These are phyloP conservation scores for Magnusiomyces paraingens DNA, from an alignment of 1,139 yeast species.

Conservation along the genomic window DNA sequence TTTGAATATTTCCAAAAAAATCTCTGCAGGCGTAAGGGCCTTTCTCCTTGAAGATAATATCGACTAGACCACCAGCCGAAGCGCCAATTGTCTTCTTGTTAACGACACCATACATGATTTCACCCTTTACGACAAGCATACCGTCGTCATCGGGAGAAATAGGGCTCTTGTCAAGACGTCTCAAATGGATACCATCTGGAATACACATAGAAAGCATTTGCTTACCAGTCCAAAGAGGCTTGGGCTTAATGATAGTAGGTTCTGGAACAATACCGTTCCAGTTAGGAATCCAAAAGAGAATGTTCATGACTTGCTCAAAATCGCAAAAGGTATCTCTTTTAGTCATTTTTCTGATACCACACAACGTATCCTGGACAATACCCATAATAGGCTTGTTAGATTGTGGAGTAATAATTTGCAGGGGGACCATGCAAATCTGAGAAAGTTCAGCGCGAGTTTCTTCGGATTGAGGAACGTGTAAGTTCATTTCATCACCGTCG, in stretches of 20 bases:
- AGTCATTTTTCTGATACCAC: conserved; percentile 96
- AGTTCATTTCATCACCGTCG: conserved; percentile 99
- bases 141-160: conserved; percentile 85
- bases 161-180: conserved; percentile 85
- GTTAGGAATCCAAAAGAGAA: conserved; percentile 94
- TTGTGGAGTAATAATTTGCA: conserved; percentile 97
- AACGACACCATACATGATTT: conserved; percentile 93
- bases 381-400: conserved; percentile 99
- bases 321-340: conserved; percentile 83
- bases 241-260: conserved; percentile 91
- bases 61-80: conserved; percentile 95
- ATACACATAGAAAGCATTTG: conserved; percentile 88
- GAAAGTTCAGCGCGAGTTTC: conserved; percentile 96
- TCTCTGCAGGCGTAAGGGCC: conserved; percentile 89
- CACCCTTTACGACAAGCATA: conserved; percentile 88
- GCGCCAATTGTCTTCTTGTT: conserved; percentile 98
- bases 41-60: conserved; percentile 95
- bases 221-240: conserved; percentile 96
- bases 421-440: conserved; percentile 93
- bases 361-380: conserved; percentile 95
- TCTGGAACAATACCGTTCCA: conserved; percentile 99
- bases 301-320: conserved; percentile 92
- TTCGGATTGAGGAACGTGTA: conserved; percentile 98
- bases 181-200: conserved; percentile 92
- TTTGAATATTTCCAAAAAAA: conserved; percentile 87